phyloP scores from a whole-genome alignment of 2,329 filamentous ascomycete species.

The Claviceps purpurea region DNA sequence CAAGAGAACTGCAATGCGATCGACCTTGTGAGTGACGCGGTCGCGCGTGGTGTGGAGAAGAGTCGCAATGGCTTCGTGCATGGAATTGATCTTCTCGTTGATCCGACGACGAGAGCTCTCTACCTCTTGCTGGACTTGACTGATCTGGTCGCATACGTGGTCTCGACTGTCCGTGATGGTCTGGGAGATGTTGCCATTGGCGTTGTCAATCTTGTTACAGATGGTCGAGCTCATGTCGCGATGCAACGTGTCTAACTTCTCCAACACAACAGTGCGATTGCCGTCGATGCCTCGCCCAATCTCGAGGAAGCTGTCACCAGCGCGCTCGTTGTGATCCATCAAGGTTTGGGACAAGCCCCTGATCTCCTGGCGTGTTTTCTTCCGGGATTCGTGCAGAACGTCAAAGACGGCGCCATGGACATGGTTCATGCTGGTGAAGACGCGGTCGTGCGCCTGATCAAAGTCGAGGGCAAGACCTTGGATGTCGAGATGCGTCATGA shows the following conservation, averaged over 20 bases:
- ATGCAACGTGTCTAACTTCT: not conserved
- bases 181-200: not conserved
- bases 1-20: not conserved
- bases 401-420: not conserved
- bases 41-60: not conserved
- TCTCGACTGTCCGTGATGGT: not conserved
- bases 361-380: not conserved
- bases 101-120: constrained; percentile 2
- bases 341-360: not conserved
- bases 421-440: not conserved
- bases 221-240: not conserved
- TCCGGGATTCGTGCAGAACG: not conserved
- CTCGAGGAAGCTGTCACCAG: not conserved
- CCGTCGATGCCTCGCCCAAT: not conserved
- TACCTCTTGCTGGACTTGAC: constrained; percentile 1
- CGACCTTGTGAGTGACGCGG: not conserved
- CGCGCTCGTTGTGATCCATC: not conserved
- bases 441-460: not conserved
- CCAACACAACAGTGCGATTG: not conserved
- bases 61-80: constrained; percentile 2
- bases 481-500: constrained; percentile 1
- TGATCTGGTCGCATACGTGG: not conserved
- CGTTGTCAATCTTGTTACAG: constrained; percentile 1
- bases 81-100: constrained; percentile 1
- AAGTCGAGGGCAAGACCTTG: constrained; percentile 1